Evolutionary conservation across 2,329 filamentous ascomycete species (phyloP).

Genomic region (Madurella mycetomatis): DNA sequence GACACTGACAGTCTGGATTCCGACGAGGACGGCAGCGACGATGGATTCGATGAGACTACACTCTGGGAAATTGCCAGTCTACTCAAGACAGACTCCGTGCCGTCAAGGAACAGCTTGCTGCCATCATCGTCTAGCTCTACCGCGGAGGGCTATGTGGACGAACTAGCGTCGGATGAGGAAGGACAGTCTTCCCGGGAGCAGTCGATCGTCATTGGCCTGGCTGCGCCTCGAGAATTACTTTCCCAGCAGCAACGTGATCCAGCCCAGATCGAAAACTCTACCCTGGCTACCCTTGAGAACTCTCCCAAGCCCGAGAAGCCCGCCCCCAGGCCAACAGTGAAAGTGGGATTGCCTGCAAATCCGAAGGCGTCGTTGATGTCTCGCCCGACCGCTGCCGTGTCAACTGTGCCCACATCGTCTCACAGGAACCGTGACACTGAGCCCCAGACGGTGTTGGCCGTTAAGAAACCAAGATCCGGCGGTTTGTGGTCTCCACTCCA

Average conservation of each 20-base stretch:
- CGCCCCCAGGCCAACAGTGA: conserved; percentile 1
- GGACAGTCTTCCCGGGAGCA: conserved; percentile 26
- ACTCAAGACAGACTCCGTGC: conserved; percentile 48
- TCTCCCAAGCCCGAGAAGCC: conserved; percentile 8
- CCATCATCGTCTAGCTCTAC: conserved; percentile 31
- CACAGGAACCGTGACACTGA: conserved; percentile 13
- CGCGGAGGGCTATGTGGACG: conserved; percentile 33
- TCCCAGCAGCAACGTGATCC: conserved; percentile 19
- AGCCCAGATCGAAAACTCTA: conserved; percentile 27
- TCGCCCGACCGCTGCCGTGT: not conserved
- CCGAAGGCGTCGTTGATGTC: conserved; percentile 14
- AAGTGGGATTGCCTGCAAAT: conserved; percentile 18
- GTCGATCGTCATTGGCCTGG: conserved; percentile 32
- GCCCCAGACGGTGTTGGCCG: conserved; percentile 11
- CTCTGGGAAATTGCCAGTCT: conserved; percentile 61
- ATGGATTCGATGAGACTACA: conserved; percentile 57
- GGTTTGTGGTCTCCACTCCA: conserved; percentile 22
- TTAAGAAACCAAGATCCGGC: conserved; percentile 9
- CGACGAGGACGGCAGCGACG: conserved; percentile 39
- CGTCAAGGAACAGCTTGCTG: conserved; percentile 49
- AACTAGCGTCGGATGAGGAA: conserved; percentile 31
- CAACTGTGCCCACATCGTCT: conserved; percentile 6
- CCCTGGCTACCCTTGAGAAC: conserved; percentile 20
- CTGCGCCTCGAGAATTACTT: conserved; percentile 23
- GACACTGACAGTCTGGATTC: conserved; percentile 35